Evolutionary conservation across 371 early-diverging fungal genomes (phyloP), one percentile per base, ranked within the genome.

Genomic region (Batrachochytrium dendrobatidis): DNA sequence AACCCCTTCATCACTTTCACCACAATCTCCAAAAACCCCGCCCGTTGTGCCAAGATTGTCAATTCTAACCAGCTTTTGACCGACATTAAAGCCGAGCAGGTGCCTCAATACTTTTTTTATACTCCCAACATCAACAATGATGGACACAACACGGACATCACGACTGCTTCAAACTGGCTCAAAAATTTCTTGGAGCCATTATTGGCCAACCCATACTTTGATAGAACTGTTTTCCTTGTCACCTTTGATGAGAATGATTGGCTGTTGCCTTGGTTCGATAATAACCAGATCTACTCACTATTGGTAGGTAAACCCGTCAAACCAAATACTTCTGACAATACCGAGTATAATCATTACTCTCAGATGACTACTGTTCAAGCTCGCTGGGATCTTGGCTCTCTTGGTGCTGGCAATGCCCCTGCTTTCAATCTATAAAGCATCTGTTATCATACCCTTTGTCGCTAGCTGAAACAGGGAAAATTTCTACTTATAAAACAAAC

Each of bases 51-150:
- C 46, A 77, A 77, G 7, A 80, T 84, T 55, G 82, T 81, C n/a
- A 64, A 68, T 48, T 67, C 72, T 44, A 59, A 68, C 31, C 65
- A 77, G 67, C 66, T 87, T 48, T 74, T 69, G 54, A 66, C 66
- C 32, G 85, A 86, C 60, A 65, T 80, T 33, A 45, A 56, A 1
- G 62, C 61, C 26, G 68, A 68, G 50, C 59, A 26, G 7, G 66
- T 87, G 10, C 84, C 86, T 46, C 79, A 80, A 52, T 83, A 72
- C 58, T 70, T 77, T 0, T 86, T 79, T 61, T 83, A 77, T 58
- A 81, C 85, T n/a, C 81, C 81, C 26, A 79, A 82, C 66, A 65
- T 68, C 62, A 22, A 55, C 28, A 68, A 83, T 59, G 77, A 80
- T 55, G 71, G 62, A 30, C 73, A 71, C 59, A 71, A 84, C 62